Conservation (phyloP, 345 rosid genomes). For the Syzygium grande region DNA sequence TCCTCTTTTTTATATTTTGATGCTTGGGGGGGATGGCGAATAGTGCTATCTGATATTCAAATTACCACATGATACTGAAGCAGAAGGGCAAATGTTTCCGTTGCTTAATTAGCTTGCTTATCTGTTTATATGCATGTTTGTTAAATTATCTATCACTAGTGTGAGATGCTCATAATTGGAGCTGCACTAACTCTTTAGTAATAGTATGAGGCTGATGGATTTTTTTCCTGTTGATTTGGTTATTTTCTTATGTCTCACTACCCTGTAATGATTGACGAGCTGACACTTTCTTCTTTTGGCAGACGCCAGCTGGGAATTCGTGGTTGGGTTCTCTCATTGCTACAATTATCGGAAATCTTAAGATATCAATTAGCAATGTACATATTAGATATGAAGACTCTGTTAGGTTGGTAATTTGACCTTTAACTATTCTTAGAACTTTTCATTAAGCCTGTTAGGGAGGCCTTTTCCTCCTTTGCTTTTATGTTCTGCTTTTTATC, state of each 20-base stretch:
- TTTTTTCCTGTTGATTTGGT: neutral
- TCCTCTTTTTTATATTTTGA: neutral
- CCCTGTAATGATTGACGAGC: neutral
- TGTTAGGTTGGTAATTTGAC: constrained; percentile 46
- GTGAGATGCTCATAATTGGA: neutral
- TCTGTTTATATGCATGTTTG: neutral
- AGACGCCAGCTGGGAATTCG: constrained; percentile 78
- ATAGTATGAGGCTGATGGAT: neutral
- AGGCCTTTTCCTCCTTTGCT: neutral
- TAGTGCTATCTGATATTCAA: neutral
- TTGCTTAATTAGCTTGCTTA: neutral
- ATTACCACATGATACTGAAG: neutral
- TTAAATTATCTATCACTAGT: neutral
- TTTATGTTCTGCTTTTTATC: neutral
- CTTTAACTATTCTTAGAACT: neutral
- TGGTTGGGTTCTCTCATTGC: constrained; percentile 94
- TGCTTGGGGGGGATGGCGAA: neutral
- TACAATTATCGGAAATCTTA: constrained; percentile 94
- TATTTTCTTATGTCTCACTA: neutral
- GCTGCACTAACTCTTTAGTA: neutral
- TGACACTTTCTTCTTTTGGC: constrained; percentile 27
- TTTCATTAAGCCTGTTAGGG: neutral
- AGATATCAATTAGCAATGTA: constrained; percentile 95
- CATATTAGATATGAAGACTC: constrained; percentile 96
- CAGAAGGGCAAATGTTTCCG: neutral